Evolutionary conservation across 2,329 filamentous ascomycete species (phyloP).

Genomic region (Cladosporium sp.): DNA sequence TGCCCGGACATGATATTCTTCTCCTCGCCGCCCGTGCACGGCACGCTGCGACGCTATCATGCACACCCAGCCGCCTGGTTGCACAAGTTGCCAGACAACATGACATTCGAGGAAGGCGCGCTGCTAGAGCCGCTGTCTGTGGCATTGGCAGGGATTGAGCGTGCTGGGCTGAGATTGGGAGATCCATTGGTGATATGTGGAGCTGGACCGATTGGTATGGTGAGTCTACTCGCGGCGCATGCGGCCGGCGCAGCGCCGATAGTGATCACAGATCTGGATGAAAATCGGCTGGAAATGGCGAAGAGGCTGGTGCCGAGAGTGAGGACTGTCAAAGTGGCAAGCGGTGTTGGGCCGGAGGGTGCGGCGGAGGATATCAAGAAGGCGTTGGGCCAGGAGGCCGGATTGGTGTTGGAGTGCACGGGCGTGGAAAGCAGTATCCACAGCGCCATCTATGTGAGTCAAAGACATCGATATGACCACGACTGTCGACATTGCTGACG

Average conservation of each 20-base stretch:
- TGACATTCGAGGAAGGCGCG: slow-evolving; percentile 41
- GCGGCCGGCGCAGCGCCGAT: slow-evolving; percentile 42
- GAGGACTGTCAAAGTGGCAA: slow-evolving; percentile 34
- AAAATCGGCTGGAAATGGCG: slow-evolving; percentile 36
- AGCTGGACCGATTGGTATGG: slow-evolving; percentile 36
- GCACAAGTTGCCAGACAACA: slow-evolving; percentile 34
- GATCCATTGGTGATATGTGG: slow-evolving; percentile 36
- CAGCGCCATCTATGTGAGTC: slow-evolving; percentile 30
- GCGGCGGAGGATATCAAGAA: slow-evolving; percentile 33
- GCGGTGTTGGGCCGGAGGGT: slow-evolving; percentile 34
- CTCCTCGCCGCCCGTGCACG: slow-evolving; percentile 28
- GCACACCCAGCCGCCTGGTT: slow-evolving; percentile 29
- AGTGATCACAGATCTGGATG: slow-evolving; percentile 43
- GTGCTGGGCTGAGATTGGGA: slow-evolving; percentile 37
- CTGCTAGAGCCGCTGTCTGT: slow-evolving; percentile 48
- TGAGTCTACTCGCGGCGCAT: slow-evolving; percentile 40
- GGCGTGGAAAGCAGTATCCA: slow-evolving; percentile 32
- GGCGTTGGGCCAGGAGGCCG: slow-evolving; percentile 31
- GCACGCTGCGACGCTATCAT: slow-evolving; percentile 29
- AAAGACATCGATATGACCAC: slow-evolving; percentile 4
- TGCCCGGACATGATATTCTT: slow-evolving; percentile 30
- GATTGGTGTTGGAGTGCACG: slow-evolving; percentile 34
- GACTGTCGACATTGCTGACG: background rate
- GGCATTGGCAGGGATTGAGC: slow-evolving; percentile 43
- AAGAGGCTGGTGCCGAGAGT: slow-evolving; percentile 34